These are phyloP conservation scores for Naganishia vaughanmartiniae DNA, from an alignment of 768 basidiomycete genomes.

Conservation along the genomic window DNA sequence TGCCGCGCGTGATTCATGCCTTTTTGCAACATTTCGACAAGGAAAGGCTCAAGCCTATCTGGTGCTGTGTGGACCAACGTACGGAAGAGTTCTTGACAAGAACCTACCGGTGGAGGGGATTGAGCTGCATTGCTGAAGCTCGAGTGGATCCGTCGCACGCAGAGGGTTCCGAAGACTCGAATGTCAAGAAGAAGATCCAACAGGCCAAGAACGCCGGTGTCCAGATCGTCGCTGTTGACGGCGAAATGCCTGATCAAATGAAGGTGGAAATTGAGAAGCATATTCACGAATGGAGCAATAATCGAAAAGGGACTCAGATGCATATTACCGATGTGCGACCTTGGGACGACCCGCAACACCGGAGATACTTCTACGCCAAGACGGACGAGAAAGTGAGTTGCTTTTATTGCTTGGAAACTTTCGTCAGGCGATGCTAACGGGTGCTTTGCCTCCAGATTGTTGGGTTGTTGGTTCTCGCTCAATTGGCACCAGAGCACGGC, in stretches of 20 bases:
- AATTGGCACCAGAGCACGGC: constrained; percentile 54
- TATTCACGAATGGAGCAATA: constrained; percentile 61
- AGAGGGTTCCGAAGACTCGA: constrained; percentile 57
- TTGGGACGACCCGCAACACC: constrained; percentile 61
- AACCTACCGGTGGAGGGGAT: constrained; percentile 60
- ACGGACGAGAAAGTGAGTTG: constrained; percentile 50
- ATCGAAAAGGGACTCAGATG: constrained; percentile 62
- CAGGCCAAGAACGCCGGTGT: constrained; percentile 55
- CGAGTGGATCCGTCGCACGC: constrained; percentile 57
- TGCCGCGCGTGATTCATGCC: constrained; percentile 56
- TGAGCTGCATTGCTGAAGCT: constrained; percentile 67
- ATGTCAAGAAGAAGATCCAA: constrained; percentile 63
- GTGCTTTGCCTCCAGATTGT: constrained; percentile 45
- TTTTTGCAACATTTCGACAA: constrained; percentile 56
- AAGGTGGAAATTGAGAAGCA: constrained; percentile 58
- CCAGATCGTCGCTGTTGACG: constrained; percentile 53
- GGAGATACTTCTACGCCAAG: constrained; percentile 62
- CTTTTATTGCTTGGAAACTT: neutral
- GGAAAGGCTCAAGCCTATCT: constrained; percentile 59
- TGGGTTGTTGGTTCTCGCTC: constrained; percentile 60
- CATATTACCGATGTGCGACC: constrained; percentile 58
- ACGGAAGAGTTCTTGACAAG: constrained; percentile 59
- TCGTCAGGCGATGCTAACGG: constrained; percentile 19
- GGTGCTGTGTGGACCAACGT: constrained; percentile 61
- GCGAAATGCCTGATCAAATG: constrained; percentile 56